These are phyloP conservation scores for Aphanomyces astaci DNA, from an alignment of 352 stramenopile species.

Conservation along the genomic window DNA sequence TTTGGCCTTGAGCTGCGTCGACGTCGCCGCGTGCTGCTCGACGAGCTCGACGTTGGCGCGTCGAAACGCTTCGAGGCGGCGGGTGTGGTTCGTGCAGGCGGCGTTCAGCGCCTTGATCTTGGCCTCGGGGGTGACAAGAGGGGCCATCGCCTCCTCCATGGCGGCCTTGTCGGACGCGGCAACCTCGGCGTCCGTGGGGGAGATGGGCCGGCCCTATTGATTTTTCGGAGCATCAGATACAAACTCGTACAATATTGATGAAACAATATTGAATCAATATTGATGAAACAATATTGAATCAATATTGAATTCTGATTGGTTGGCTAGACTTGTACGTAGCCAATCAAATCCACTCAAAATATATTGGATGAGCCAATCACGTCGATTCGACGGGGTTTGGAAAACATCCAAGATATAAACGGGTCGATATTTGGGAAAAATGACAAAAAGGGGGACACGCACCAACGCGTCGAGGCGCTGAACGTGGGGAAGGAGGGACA, in stretches of 20 bases:
- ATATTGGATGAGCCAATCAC: too few relatives aligned
- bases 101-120: conserved; percentile 1
- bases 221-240: too few relatives aligned
- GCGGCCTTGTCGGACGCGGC: background rate
- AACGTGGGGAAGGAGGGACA: conserved; percentile 1
- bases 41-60: background rate
- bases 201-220: background rate
- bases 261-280: too few relatives aligned
- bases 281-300: too few relatives aligned
- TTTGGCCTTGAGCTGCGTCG: background rate
- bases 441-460: background rate
- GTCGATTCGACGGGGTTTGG: too few relatives aligned
- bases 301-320: too few relatives aligned
- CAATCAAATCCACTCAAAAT: too few relatives aligned
- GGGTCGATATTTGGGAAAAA: background rate
- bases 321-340: too few relatives aligned
- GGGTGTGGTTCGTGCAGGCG: background rate
- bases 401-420: background rate
- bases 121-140: background rate
- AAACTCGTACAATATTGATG: too few relatives aligned
- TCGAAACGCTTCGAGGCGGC: background rate
- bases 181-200: background rate
- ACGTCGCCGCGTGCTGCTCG: background rate
- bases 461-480: background rate
- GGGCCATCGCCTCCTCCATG: background rate